Evolutionary conservation across 306 rosid species (phyloP), one percentile per base, ranked within the genome.

Genomic region (Pyrus bretschneideri): DNA sequence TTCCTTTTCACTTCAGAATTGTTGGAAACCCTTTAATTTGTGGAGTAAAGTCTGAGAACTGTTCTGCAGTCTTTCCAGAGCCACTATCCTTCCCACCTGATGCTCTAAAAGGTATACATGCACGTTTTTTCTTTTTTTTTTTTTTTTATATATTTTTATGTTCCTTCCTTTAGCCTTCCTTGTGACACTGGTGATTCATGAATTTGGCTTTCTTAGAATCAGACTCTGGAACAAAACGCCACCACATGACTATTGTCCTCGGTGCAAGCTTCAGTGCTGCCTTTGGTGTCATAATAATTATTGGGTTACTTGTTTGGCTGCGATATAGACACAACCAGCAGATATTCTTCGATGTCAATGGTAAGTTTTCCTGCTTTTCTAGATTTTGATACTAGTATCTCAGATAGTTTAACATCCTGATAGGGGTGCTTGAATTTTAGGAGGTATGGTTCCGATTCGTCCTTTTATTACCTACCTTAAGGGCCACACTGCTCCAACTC

Each of bases 311-410:
- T 73, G 79, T 93, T 75, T 96, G 99, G 99, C 91, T 91, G 96
- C 88, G 98, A 30, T 92, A 91, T 67, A 85, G 97, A 83, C 91
- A 80, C 80, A 96, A 96, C 82, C 89, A 89, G 85, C 99, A 96
- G 83, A 90, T 96, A 82, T 96, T 96, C 96, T 96, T 96, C 63
- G 99, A 96, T 78, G 90, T 96, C 45, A 92, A 85, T 81, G 99
- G 99, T 91, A 76, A 84, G 88, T 85, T 69, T 21, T 6, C 42
- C 27, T 11, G 5, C 31, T 60, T n/a, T 23, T 40, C 25, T 22
- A 46, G 51, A 55, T 27, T 27, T 10, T 22, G 15, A 5, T 46
- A 7, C 38, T 52, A 45, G 19, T 31, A 19, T 40, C 5, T 3
- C 67, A 33, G 60, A 67, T 73, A 19, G 65, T 33, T 38, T 35